A percentile compares a stretch with the other conserved stretches of the same genome.
These are phyloP conservation scores for Diospyros lotus DNA, from an alignment of 148 eudicot genomes.

Conservation along the genomic window DNA sequence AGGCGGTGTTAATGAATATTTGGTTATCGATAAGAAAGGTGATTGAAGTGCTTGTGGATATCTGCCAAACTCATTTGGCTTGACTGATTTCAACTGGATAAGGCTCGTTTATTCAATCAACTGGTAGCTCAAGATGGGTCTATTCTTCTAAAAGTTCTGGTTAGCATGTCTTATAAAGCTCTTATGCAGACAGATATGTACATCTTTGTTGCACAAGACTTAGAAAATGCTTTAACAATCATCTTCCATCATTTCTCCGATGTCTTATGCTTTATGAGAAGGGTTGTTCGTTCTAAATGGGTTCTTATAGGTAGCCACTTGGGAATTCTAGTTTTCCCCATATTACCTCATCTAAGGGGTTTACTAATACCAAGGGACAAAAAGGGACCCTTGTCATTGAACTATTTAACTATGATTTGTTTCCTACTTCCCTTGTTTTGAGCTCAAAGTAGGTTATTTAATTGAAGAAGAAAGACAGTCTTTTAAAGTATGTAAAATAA, in stretches of 20 bases:
- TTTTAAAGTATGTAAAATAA: no score
- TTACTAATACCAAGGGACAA: background rate
- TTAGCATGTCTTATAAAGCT: background rate
- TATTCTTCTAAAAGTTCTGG: background rate
- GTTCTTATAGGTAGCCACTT: background rate
- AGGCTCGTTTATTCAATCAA: background rate
- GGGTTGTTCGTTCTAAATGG: background rate
- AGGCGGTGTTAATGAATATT: background rate
- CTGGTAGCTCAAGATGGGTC: background rate
- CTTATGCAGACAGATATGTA: no score
- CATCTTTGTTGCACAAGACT: background rate
- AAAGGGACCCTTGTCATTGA: background rate
- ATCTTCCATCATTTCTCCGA: background rate
- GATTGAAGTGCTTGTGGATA: background rate
- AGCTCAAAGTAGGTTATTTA: background rate
- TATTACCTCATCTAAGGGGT: background rate
- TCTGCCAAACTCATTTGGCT: background rate
- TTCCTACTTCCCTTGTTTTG: no score
- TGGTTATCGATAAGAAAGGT: background rate
- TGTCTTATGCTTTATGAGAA: background rate
- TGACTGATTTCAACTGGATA: no score
- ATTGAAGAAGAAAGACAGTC: background rate
- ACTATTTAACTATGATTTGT: no score
- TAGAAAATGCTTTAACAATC: background rate
- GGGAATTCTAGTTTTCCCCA: background rate